Evolutionary conservation across 148 eudicot genomes (phyloP).

Genomic region (Vaccinium myrtillus): DNA sequence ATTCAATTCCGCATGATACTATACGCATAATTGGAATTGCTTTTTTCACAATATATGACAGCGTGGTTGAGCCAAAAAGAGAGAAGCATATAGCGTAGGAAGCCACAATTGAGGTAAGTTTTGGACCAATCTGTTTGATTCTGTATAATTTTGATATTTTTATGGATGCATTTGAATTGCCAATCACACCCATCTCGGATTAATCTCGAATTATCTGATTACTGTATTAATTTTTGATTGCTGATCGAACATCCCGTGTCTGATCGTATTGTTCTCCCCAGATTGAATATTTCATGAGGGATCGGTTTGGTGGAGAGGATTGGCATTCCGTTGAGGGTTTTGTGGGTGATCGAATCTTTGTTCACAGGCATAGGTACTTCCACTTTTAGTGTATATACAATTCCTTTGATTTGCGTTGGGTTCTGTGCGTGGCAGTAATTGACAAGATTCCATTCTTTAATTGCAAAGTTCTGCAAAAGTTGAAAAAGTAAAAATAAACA

Average conservation of each 20-base stretch:
- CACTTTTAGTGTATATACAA: not conserved
- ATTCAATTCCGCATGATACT: not conserved
- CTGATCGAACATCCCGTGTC: not conserved
- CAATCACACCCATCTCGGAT: not conserved
- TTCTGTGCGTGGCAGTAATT: slow-evolving; percentile 8
- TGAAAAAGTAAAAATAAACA: not conserved
- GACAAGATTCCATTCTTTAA: not conserved
- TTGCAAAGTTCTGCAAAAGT: not conserved
- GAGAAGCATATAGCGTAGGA: not conserved
- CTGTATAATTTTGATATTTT: not conserved
- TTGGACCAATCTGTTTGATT: not conserved
- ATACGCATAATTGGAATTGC: not conserved
- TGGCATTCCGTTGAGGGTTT: not conserved
- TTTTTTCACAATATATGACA: not conserved
- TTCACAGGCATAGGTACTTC: not conserved
- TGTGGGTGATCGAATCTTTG: not conserved
- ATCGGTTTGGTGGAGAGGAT: not conserved
- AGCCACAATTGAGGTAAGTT: slow-evolving; percentile 2
- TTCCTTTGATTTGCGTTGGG: slow-evolving; percentile 1
- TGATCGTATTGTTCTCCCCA: not conserved
- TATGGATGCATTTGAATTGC: not conserved
- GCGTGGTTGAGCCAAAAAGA: not conserved
- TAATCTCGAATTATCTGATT: not conserved
- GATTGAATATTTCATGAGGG: not conserved
- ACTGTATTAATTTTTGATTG: not conserved